Base-by-base conservation (phyloP, 2,329 filamentous ascomycete species). In the Microdochium nivale region DNA sequence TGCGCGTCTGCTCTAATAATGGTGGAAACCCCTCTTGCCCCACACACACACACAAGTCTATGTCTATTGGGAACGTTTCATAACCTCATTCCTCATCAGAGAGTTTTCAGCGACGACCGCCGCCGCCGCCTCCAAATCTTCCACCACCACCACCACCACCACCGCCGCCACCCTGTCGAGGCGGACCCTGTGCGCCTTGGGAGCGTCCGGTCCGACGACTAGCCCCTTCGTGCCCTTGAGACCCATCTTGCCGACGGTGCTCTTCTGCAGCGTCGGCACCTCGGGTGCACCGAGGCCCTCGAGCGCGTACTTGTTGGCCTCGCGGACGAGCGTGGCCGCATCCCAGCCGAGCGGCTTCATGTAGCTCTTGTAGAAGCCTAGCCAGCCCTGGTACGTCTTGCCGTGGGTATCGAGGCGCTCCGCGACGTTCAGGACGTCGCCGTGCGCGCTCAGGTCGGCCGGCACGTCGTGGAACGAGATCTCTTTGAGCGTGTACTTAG, bases 341-440 rank as follows among this genome's bases (percentile, higher is more conserved):
- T 65, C 60, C 66, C 66, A 70, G 23, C 59, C 53, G 52, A 71
- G 59, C 11, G 62, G 57, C 64, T 77, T 80, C 49, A 71, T 56
- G 59, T 74, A 70, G 51, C 68, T 70, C 60, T 80, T 80, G 66
- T 72, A 79, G 73, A 52, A 71, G 16, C 78, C 79, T 10, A 82
- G 65, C 77, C 78, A 82, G 3, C 75, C 76, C 60, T 79, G 75
- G 65, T 83, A 83, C 2, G 72, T 69, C 59, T 73, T 78, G 14
- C 62, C 64, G 52, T 75, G 73, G 21, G 68, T 65, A 0, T 70
- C 64, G 21, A 84, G 62, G 37, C 56, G 55, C 49, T 67, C 61
- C 2, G 70, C 66, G n/a, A 76, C 66, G 24, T 51, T 51, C 10
- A 59, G 19, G 1, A 80, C 68, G 13, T 74, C 66, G 1, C 52